phyloP scores from a whole-genome alignment of 805 yeast species.

The Candida qinlingensis region DNA sequence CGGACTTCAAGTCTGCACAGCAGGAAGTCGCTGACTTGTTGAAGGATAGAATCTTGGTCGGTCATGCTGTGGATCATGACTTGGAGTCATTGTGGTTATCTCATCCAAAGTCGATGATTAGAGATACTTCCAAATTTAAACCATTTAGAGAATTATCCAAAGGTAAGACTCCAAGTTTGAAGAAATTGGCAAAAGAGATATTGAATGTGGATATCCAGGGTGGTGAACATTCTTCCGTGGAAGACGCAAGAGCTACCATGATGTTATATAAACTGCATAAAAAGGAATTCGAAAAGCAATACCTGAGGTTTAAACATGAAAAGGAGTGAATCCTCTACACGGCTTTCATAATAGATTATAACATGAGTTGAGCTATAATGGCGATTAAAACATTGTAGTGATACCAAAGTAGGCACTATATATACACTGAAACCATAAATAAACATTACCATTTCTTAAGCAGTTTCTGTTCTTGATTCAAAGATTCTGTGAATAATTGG shows the following conservation, averaged over 20 bases:
- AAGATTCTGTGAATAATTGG: slow-evolving; percentile 7
- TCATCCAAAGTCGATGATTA: slow-evolving; percentile 55
- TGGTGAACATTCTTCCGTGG: slow-evolving; percentile 80
- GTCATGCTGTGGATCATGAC: slow-evolving; percentile 84
- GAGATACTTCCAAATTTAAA: slow-evolving; percentile 69
- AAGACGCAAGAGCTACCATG: slow-evolving; percentile 90
- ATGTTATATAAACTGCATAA: slow-evolving; percentile 59
- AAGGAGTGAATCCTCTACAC: not conserved
- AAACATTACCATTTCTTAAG: not conserved
- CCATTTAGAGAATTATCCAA: slow-evolving; percentile 54
- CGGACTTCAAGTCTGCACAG: slow-evolving; percentile 64
- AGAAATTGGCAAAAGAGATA: slow-evolving; percentile 53
- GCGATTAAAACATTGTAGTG: too few species aligned
- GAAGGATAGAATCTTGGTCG: slow-evolving; percentile 58
- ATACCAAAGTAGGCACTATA: too few species aligned
- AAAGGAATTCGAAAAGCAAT: slow-evolving; percentile 50
- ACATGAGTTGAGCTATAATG: too few species aligned
- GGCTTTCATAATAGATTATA: too few species aligned
- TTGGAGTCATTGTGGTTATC: slow-evolving; percentile 59
- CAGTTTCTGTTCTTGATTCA: slow-evolving; percentile 6
- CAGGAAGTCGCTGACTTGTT: slow-evolving; percentile 46
- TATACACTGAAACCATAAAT: not conserved
- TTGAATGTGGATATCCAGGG: slow-evolving; percentile 60
- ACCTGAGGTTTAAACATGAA: slow-evolving; percentile 7
- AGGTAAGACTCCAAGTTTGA: slow-evolving; percentile 72